Evolutionary conservation across 139 green algal species (phyloP), one percentile per base, ranked within the genome.

Genomic region (Ulvella scutata): DNA sequence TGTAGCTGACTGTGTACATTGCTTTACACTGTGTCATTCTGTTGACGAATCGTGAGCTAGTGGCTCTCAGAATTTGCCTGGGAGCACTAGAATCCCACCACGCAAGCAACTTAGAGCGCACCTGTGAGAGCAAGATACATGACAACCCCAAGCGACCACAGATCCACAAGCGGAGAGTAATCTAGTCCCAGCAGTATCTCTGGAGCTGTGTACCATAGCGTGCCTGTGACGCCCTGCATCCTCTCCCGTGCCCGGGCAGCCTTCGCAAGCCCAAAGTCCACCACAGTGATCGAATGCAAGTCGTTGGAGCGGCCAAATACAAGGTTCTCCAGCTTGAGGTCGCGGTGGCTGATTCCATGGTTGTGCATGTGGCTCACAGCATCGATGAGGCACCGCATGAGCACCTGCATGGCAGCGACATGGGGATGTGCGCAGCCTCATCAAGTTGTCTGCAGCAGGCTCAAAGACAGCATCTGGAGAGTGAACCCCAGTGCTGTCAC

Each of bases 251-350:
- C 74, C 33, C 62, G 73, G 23, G 73, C 73, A 39, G 73, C 73
- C 74, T 82, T 82, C 1, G 80, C 80, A 3, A 85, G 74, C 9
- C 80, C 80, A 76, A 85, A 85, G 75, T 85, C 80, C 13, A 85
- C 75, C n/a, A 85, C 34, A 7, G 37, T 79, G 26, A 82, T 43
- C 10, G 72, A 79, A 4, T 31, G 37, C 17, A 80, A 37, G 75
- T 85, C 77, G n/a, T 40, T n/a, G 20, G 44, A 4, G 33, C 38
- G 37, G 21, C 60, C 39, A 21, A 85, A 74, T 4, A 82, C 62
- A 3, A 85, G 38, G 51, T 85, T 85, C 59, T 85, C 80, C 3
- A 81, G 43, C 72, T 85, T 85, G 35, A 85, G 77, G 76, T 85
- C 80, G 3, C 80, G 43, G 72, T 85, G 77, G 3, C 76, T 67